These are phyloP conservation scores for Hydnomerulius pinastri DNA, from an alignment of 768 basidiomycete genomes.

Conservation along the genomic window DNA sequence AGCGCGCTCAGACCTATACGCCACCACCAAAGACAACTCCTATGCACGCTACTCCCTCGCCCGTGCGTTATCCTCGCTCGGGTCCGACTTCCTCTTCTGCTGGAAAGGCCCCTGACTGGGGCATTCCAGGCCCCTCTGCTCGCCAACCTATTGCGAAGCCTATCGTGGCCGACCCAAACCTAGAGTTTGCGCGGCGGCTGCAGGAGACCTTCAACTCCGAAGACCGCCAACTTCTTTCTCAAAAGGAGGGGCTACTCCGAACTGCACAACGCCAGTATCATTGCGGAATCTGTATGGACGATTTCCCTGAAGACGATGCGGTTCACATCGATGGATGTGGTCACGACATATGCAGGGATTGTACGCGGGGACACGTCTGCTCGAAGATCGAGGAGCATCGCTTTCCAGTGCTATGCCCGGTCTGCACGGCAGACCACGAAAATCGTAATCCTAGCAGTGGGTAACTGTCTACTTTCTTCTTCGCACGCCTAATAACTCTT, in stretches of 20 bases:
- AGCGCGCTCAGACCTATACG: constrained; percentile 1
- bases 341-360: constrained; percentile 57
- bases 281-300: constrained; percentile 60
- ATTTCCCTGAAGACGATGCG: constrained; percentile 42
- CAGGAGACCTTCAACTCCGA: constrained; percentile 47
- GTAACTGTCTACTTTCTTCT: neutral
- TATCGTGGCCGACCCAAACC: constrained; percentile 9
- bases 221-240: constrained; percentile 33
- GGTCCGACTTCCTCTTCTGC: neutral
- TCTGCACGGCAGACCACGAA: constrained; percentile 44
- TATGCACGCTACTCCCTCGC: neutral
- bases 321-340: constrained; percentile 45
- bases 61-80: neutral
- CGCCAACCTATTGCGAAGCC: neutral
- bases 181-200: constrained; percentile 29
- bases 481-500: neutral
- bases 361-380: constrained; percentile 45
- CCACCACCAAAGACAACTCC: neutral
- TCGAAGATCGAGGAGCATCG: constrained; percentile 52
- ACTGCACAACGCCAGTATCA: constrained; percentile 41
- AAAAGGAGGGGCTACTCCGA: constrained; percentile 32
- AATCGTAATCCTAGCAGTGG: constrained; percentile 32
- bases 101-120: neutral
- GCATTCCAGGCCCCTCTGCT: neutral
- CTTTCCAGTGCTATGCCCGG: constrained; percentile 63